Evolutionary conservation across 2,329 filamentous ascomycete genomes (phyloP).

Genomic region (Corynespora cassiicola): DNA sequence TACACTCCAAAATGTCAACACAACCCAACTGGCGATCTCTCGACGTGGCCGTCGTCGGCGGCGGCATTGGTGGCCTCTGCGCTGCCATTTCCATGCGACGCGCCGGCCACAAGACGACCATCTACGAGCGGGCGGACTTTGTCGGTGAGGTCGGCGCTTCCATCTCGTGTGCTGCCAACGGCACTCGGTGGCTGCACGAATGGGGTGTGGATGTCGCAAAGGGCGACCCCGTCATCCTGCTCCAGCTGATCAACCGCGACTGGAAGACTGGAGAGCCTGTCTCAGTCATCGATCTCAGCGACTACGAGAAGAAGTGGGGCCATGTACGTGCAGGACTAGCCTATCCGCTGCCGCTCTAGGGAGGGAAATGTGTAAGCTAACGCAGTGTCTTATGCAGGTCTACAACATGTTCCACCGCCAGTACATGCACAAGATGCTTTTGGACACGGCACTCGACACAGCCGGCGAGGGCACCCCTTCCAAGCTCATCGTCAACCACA

Average conservation of each 20-base stretch:
- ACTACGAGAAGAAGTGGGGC: slow-evolving; percentile 71
- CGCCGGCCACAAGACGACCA: slow-evolving; percentile 62
- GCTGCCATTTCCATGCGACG: slow-evolving; percentile 60
- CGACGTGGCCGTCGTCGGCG: slow-evolving; percentile 55
- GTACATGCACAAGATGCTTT: slow-evolving; percentile 73
- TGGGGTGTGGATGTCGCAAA: slow-evolving; percentile 70
- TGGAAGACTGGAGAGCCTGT: slow-evolving; percentile 73
- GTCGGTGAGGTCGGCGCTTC: slow-evolving; percentile 68
- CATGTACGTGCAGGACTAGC: slow-evolving; percentile 44
- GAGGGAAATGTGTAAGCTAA: too few relatives aligned
- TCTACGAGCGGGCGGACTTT: slow-evolving; percentile 72
- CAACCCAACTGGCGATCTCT: slow-evolving; percentile 28
- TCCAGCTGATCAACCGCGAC: slow-evolving; percentile 72
- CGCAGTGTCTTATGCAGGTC: not conserved
- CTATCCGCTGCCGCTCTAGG: too few relatives aligned
- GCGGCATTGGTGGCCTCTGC: slow-evolving; percentile 61
- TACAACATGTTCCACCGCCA: slow-evolving; percentile 74
- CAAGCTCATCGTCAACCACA: slow-evolving; percentile 63
- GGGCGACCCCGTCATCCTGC: slow-evolving; percentile 70
- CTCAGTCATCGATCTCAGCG: slow-evolving; percentile 67
- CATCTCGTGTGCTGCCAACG: slow-evolving; percentile 68
- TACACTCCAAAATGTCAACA: too few relatives aligned
- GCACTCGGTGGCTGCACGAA: slow-evolving; percentile 72
- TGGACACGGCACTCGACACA: slow-evolving; percentile 62
- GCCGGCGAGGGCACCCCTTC: slow-evolving; percentile 62